These are phyloP conservation scores for Lagenidium giganteum DNA, from an alignment of 352 stramenopile species.

Conservation along the genomic window DNA sequence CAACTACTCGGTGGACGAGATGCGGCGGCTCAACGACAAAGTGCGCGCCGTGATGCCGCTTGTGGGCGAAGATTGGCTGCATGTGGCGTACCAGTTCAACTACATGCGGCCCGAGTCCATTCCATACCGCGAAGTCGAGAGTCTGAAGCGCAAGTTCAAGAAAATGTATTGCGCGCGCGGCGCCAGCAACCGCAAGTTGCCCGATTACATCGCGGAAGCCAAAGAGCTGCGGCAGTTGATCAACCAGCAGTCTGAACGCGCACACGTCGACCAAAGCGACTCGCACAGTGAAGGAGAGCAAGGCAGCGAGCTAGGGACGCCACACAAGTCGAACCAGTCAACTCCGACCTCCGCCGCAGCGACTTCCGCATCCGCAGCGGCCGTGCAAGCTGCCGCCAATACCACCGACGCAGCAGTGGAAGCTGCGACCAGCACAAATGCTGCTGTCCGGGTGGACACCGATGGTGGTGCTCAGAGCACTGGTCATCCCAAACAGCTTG, in stretches of 20 bases:
- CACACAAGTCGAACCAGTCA: too few species aligned
- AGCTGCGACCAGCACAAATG: neutral
- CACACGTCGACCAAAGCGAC: constrained; percentile 27
- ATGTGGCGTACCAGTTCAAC: constrained; percentile 64
- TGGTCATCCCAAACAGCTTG: too few species aligned
- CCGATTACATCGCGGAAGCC: constrained; percentile 43
- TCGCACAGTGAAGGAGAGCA: constrained; percentile 28
- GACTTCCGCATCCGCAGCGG: too few species aligned
- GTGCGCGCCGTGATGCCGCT: constrained; percentile 49
- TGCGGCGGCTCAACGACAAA: constrained; percentile 56
- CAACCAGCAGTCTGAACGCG: constrained; percentile 34
- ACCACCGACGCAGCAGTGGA: neutral
- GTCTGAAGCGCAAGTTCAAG: constrained; percentile 68
- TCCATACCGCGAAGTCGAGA: constrained; percentile 56
- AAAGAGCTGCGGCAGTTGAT: constrained; percentile 45
- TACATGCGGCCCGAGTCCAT: constrained; percentile 55
- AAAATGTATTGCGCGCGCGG: constrained; percentile 55
- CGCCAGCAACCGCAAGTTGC: constrained; percentile 18
- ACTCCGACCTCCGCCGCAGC: too few species aligned
- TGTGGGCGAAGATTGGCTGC: constrained; percentile 48
- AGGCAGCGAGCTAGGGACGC: too few species aligned
- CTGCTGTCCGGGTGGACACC: too few species aligned
- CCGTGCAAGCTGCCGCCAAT: too few species aligned
- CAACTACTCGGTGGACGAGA: constrained; percentile 67
- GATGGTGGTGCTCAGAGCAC: too few species aligned